A percentile compares a stretch with the other conserved stretches of the same genome.
These are phyloP conservation scores for Mycena vitilis DNA, from an alignment of 768 basidiomycete species.

Conservation along the genomic window DNA sequence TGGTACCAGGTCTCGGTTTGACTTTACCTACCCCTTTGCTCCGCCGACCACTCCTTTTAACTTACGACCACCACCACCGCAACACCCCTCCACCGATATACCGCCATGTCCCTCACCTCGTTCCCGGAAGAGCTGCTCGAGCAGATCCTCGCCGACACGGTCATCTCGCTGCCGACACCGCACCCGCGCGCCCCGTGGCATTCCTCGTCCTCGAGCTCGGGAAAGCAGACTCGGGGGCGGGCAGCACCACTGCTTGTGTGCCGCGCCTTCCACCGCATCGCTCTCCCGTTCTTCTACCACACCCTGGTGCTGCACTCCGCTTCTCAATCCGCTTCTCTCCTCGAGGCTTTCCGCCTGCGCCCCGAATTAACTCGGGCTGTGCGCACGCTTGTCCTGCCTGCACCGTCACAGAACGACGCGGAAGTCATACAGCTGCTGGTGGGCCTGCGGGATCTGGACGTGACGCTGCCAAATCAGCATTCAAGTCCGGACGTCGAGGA, in stretches of 20 bases:
- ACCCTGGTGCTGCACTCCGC: conserved; percentile 57
- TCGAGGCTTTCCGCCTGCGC: conserved; percentile 50
- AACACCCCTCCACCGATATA: not conserved
- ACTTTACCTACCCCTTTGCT: too few species aligned
- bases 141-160: conserved; percentile 54
- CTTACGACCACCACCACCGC: too few species aligned
- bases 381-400: conserved; percentile 56
- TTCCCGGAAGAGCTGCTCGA: conserved; percentile 55
- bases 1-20: too few species aligned
- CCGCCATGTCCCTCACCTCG: not conserved
- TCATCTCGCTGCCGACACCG: conserved; percentile 38
- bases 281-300: conserved; percentile 63
- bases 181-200: conserved; percentile 41
- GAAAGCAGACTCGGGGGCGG: conserved; percentile 18
- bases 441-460: not conserved
- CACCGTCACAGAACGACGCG: conserved; percentile 55
- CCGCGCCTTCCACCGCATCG: conserved; percentile 65
- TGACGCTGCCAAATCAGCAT: not conserved
- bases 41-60: too few species aligned
- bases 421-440: conserved; percentile 48
- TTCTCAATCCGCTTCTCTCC: conserved; percentile 51
- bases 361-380: conserved; percentile 55
- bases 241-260: conserved; percentile 64
- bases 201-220: conserved; percentile 29
- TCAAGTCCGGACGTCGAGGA: too few species aligned